These are phyloP conservation scores for Malbranchea cinnamomea DNA, from an alignment of 2,329 filamentous ascomycete genomes.

Conservation along the genomic window DNA sequence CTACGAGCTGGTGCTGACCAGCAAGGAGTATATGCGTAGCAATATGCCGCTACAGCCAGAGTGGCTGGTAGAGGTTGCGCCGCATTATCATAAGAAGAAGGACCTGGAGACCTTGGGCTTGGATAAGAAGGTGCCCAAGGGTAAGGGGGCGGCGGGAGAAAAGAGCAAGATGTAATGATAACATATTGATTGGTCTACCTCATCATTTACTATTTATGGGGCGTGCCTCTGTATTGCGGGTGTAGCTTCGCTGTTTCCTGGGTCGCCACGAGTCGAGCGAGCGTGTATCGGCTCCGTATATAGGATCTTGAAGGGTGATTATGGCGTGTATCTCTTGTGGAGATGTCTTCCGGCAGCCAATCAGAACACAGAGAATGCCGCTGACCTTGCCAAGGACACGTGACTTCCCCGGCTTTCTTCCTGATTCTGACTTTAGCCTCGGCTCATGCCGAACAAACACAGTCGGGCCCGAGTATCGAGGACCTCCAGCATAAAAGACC, in stretches of 20 bases:
- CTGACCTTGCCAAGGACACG: too few relatives aligned
- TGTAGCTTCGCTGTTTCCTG: too few relatives aligned
- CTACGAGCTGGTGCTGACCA: conserved; percentile 76
- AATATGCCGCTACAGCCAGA: conserved; percentile 70
- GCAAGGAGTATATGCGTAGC: conserved; percentile 86
- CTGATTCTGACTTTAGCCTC: conserved; percentile 2
- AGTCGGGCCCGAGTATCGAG: neutral
- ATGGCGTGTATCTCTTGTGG: too few relatives aligned
- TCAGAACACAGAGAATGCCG: conserved; percentile 1
- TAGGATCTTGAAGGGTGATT: too few relatives aligned
- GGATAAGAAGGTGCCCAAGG: conserved; percentile 61
- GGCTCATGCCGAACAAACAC: conserved; percentile 1
- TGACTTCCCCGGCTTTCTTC: too few relatives aligned
- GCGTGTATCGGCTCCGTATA: too few relatives aligned
- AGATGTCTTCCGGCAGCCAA: conserved; percentile 1
- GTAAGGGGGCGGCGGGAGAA: conserved; percentile 29
- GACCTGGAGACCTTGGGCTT: conserved; percentile 67
- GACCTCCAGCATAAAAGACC: too few relatives aligned
- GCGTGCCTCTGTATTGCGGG: too few relatives aligned
- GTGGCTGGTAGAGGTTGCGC: conserved; percentile 81
- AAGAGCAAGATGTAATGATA: conserved; percentile 19
- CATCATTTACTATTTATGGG: too few relatives aligned
- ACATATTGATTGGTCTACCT: too few relatives aligned
- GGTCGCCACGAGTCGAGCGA: too few relatives aligned
- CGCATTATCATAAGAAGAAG: conserved; percentile 87